Conservation (phyloP, 2,329 filamentous ascomycete species). For the Penicillium freii region DNA sequence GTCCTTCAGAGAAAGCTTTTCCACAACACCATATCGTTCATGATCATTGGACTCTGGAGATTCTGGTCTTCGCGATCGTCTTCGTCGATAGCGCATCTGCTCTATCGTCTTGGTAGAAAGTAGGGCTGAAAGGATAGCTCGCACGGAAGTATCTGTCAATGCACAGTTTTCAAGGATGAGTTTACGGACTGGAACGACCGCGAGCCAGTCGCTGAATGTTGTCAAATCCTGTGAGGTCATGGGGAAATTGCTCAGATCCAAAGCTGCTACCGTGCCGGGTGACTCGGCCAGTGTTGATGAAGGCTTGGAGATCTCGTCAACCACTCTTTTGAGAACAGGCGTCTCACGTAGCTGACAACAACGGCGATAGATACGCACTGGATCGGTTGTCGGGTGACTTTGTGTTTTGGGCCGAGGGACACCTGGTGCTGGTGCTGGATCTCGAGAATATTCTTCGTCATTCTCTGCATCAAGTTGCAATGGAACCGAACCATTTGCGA, state of each 20-base stretch:
- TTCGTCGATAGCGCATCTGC: conserved; percentile 52
- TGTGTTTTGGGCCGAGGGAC: conserved; percentile 53
- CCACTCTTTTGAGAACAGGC: conserved; percentile 85
- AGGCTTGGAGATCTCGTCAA: conserved; percentile 75
- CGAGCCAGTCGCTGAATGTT: conserved; percentile 89
- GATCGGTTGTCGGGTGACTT: conserved; percentile 79
- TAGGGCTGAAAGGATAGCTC: conserved; percentile 81
- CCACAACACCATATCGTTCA: conserved; percentile 65
- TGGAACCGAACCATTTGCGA: conserved; percentile 82
- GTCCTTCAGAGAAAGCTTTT: conserved; percentile 84
- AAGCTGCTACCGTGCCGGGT: conserved; percentile 73
- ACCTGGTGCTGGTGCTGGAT: conserved; percentile 27
- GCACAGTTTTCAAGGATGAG: conserved; percentile 84
- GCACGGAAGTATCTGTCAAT: conserved; percentile 79
- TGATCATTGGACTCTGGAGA: conserved; percentile 28
- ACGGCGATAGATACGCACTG: conserved; percentile 85
- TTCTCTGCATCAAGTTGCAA: conserved; percentile 75
- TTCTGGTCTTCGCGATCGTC: conserved; percentile 39
- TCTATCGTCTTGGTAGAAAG: conserved; percentile 72
- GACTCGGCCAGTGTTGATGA: conserved; percentile 62
- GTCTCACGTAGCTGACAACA: conserved; percentile 94
- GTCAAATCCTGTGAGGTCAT: conserved; percentile 79
- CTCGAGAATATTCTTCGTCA: conserved; percentile 55
- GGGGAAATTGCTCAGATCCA: conserved; percentile 82
- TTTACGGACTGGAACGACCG: conserved; percentile 86